Evolutionary conservation across 2,329 filamentous ascomycete species (phyloP), one percentile per base, ranked within the genome.

Genomic region (Fusarium sp.): DNA sequence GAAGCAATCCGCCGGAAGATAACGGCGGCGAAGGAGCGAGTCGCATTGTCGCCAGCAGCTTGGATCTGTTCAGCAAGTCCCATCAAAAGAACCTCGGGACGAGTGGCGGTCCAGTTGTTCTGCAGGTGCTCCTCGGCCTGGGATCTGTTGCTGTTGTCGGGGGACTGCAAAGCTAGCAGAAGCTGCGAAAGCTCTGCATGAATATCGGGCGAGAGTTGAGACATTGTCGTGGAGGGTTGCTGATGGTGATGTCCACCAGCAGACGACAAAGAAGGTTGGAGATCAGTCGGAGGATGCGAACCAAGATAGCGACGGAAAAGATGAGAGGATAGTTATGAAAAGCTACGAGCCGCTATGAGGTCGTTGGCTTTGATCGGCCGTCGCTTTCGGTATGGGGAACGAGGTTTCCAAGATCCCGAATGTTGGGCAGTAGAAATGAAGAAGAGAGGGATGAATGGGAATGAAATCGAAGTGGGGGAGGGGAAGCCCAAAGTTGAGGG

Each of bases 1-100:
- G 92, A 94, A 47, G 96, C 89, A 81, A 98, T 96, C 76, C 94
- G 90, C 75, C 96, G 90, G 82, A 99, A 98, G 68, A 99, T 90
- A 45, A 99, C 93, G 56, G 96, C 92, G 54, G 94, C 90, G 78
- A 97, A 99, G 17, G 94, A 93, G 75, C 96, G 92, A 63, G 90
- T 91, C 94, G 87, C 84, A 71, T 88, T 83, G 76, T 95, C 90
- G 71, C 88, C 87, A n/a, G 92, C 89, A 69, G 87, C 89, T 75
- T 92, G 89, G 73, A 97, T 90, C 81, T 98, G 95, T 82, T 98
- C 96, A 40, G 92, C 94, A 74, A 99, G 83, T 70, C 94, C 96
- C 91, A 98, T 96, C 77, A 99, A 83, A 72, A 98, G 85, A 73
- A 97, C 86, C 75, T 97, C 94, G 35, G 96, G 94, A 64, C 92